Conservation (phyloP, 2,329 filamentous ascomycete genomes). For the Trichoderma lentiforme region DNA sequence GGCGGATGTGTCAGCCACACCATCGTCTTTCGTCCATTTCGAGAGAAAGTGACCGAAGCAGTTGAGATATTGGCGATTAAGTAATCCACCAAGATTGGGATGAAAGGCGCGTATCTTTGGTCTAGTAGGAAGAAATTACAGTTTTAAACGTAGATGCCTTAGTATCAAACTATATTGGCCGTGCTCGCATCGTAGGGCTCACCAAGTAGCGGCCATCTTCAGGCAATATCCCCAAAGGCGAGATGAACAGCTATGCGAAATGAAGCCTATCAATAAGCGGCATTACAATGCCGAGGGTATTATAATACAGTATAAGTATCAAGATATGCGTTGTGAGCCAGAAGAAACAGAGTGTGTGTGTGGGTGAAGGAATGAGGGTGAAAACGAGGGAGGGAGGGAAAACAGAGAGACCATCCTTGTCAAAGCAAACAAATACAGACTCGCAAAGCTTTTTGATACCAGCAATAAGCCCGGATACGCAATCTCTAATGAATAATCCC, state of each 20-base stretch:
- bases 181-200: background rate
- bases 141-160: background rate
- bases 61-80: background rate
- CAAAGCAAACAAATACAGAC: background rate
- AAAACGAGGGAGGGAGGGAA: background rate
- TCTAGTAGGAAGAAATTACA: background rate
- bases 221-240: background rate
- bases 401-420: background rate
- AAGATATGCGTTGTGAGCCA: background rate
- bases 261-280: constrained; percentile 1
- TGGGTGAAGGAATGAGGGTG: background rate
- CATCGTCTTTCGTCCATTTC: background rate
- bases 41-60: background rate
- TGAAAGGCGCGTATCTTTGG: background rate
- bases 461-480: constrained; percentile 6
- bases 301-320: constrained; percentile 3
- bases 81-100: background rate
- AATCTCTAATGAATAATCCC: constrained; percentile 4
- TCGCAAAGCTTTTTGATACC: constrained; percentile 14
- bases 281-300: constrained; percentile 2
- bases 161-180: background rate
- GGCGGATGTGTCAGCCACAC: constrained; percentile 20
- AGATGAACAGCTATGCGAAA: background rate
- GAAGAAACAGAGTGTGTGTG: background rate
- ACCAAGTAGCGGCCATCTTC: background rate